Percentiles rank a stretch among this genome's conserved stretches.
These are phyloP conservation scores for Barnettozyma botsteinii DNA, from an alignment of 805 yeast species.

Conservation along the genomic window DNA sequence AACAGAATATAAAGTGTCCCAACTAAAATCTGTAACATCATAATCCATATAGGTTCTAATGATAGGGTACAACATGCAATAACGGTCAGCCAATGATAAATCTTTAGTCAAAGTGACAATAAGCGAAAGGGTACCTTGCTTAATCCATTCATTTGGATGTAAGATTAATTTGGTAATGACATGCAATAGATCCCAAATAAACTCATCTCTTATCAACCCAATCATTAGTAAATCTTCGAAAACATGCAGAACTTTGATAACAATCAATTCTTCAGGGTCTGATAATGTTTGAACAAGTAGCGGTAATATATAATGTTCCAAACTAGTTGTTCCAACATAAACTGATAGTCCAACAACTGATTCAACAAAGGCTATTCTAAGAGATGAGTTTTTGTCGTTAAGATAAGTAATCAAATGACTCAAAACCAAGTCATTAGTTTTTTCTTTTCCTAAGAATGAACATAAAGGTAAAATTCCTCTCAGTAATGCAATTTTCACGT, in stretches of 20 bases:
- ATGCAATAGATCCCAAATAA: constrained; percentile 49
- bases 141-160: constrained; percentile 85
- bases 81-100: constrained; percentile 69
- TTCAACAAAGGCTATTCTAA: constrained; percentile 66
- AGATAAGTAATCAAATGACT: constrained; percentile 89
- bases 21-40: constrained; percentile 63
- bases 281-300: constrained; percentile 73
- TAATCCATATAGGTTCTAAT: constrained; percentile 70
- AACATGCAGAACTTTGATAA: constrained; percentile 57
- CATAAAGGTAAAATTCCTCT: constrained; percentile 72
- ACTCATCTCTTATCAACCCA: constrained; percentile 47
- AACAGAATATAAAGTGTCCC: constrained; percentile 62
- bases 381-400: constrained; percentile 66
- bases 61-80: constrained; percentile 78
- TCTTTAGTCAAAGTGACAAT: constrained; percentile 57
- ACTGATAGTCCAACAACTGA: constrained; percentile 70
- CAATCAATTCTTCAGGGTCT: constrained; percentile 81
- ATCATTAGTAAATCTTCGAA: constrained; percentile 50
- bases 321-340: constrained; percentile 71
- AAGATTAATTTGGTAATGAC: constrained; percentile 52
- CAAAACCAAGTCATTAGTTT: constrained; percentile 79
- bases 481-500: constrained; percentile 66
- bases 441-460: constrained; percentile 77
- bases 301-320: constrained; percentile 87
- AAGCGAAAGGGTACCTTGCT: constrained; percentile 60